These are phyloP conservation scores for Fusarium agapanthi DNA, from an alignment of 2,329 filamentous ascomycete species.

Conservation along the genomic window DNA sequence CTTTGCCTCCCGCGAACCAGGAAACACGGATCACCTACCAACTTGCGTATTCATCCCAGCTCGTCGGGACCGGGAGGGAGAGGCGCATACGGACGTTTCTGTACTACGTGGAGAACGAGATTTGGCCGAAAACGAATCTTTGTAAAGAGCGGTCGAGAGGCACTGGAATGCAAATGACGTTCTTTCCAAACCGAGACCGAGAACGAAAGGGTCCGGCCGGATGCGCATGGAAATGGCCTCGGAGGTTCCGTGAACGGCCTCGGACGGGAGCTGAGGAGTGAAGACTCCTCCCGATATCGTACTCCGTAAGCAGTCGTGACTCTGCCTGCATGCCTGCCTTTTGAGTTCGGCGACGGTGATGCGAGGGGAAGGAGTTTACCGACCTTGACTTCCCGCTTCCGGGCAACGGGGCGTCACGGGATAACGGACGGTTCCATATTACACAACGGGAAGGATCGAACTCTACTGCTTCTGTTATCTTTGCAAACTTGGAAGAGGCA, in stretches of 20 bases:
- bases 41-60: not conserved
- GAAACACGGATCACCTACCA: not conserved
- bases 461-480: not conserved
- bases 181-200: not conserved
- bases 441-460: constrained; percentile 1
- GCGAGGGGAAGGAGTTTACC: not conserved
- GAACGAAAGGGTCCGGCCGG: not conserved
- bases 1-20: not conserved
- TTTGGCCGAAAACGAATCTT: constrained; percentile 15
- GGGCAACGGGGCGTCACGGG: constrained; percentile 27
- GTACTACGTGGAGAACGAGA: not conserved
- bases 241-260: constrained; percentile 18
- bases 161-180: constrained; percentile 32
- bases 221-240: constrained; percentile 8
- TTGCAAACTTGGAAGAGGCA: not conserved
- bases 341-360: not conserved
- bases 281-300: not conserved
- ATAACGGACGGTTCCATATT: constrained; percentile 8
- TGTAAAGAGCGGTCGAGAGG: constrained; percentile 9
- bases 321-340: not conserved
- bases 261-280: not conserved
- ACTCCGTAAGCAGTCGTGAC: not conserved
- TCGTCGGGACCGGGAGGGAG: not conserved
- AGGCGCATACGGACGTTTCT: not conserved
- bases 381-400: constrained; percentile 10